Evolutionary conservation across 495 filamentous ascomycete species (phyloP).

Genomic region (Rusavskia elegans): DNA sequence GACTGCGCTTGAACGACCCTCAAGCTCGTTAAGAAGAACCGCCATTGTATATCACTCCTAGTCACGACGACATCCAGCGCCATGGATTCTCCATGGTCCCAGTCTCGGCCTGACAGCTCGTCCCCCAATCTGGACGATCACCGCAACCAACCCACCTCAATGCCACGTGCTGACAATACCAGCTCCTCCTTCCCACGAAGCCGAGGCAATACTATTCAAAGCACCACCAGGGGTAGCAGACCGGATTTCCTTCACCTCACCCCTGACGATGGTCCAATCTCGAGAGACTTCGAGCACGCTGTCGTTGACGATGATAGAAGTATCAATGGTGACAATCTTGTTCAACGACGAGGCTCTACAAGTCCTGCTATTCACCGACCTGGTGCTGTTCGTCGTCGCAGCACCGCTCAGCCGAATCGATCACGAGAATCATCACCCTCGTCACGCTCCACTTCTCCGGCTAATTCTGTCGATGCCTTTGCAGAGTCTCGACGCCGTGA

Average conservation of each 20-base stretch:
- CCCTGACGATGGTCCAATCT: constrained; percentile 34
- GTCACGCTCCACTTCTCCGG: constrained; percentile 64
- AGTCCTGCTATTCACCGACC: constrained; percentile 12
- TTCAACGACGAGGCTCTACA: constrained; percentile 14
- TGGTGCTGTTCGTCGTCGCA: constrained; percentile 9
- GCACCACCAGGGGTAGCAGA: constrained; percentile 16
- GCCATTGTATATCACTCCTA: neutral
- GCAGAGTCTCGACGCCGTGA: constrained; percentile 60
- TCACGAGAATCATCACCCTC: constrained; percentile 38
- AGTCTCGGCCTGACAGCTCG: constrained; percentile 56
- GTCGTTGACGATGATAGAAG: constrained; percentile 65
- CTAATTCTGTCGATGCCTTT: constrained; percentile 96
- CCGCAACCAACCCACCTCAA: constrained; percentile 56
- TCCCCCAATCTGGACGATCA: constrained; percentile 89
- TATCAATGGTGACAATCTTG: constrained; percentile 20
- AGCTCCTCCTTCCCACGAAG: constrained; percentile 20
- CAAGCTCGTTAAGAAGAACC: no score
- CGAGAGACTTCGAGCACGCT: constrained; percentile 65
- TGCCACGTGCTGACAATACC: constrained; percentile 43
- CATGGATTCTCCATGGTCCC: constrained; percentile 43
- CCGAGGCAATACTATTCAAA: constrained; percentile 15
- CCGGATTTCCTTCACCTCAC: constrained; percentile 34
- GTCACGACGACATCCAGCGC: neutral
- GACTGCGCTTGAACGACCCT: neutral
- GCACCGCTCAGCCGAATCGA: constrained; percentile 16